A percentile compares a stretch with the other conserved stretches of the same genome.
Conservation (phyloP, 2,329 filamentous ascomycete species). For the Zymoseptoria passerinii region DNA sequence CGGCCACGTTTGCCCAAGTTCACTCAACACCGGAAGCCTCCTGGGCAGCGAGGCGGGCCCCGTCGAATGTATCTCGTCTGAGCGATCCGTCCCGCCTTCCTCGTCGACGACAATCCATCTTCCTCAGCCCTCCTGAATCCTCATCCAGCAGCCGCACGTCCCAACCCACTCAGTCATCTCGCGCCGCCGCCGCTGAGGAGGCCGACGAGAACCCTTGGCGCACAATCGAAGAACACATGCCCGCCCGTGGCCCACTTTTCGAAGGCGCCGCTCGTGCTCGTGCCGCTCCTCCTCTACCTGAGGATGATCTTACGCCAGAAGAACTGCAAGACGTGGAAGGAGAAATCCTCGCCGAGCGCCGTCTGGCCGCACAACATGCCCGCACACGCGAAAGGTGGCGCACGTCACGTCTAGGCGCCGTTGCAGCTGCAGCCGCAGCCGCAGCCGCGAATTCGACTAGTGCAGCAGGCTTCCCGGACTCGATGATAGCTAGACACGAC, state of each 20-base stretch:
- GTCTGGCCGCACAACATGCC: slow-evolving; percentile 10
- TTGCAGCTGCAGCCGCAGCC: neutral
- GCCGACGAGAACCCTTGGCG: slow-evolving; percentile 38
- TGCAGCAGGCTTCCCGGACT: neutral
- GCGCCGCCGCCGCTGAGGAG: slow-evolving; percentile 19
- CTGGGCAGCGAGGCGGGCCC: slow-evolving; percentile 4
- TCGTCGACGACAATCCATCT: slow-evolving; percentile 34
- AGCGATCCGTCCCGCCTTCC: slow-evolving; percentile 24
- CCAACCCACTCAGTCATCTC: neutral
- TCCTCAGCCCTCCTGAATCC: slow-evolving; percentile 27
- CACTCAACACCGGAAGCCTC: slow-evolving; percentile 8
- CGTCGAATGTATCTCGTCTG: slow-evolving; percentile 6
- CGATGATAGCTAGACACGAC: slow-evolving; percentile 15
- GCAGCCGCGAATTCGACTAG: neutral
- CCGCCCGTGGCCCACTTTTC: slow-evolving; percentile 31
- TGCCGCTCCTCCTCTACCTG: slow-evolving; percentile 14
- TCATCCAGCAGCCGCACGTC: slow-evolving; percentile 3
- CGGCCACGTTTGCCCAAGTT: slow-evolving; percentile 10
- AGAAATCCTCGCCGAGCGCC: slow-evolving; percentile 13
- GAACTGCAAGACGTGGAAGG: slow-evolving; percentile 5
- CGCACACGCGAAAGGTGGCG: slow-evolving; percentile 15
- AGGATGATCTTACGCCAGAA: slow-evolving; percentile 8
- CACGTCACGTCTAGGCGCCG: slow-evolving; percentile 5
- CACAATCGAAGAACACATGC: slow-evolving; percentile 40
- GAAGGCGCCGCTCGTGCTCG: slow-evolving; percentile 21